Evolutionary conservation across 192 early-diverging fungal species (phyloP).

Genomic region (Dimargaris xerosporica): DNA sequence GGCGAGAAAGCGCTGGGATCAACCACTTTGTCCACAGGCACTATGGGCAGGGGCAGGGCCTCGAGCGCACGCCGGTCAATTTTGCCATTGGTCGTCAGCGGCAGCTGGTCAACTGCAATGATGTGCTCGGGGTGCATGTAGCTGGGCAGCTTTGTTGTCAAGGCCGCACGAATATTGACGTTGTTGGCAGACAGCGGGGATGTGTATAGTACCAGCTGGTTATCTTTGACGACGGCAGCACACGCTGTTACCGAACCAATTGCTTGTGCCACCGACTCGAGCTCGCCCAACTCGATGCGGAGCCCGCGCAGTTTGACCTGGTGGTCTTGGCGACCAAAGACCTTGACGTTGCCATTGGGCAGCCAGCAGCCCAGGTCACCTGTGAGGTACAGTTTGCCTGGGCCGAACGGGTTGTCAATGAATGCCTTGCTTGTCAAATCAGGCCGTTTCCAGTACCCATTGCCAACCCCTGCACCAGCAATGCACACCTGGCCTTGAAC

Average conservation of each 20-base stretch:
- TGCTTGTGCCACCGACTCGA: not conserved
- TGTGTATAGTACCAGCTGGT: not conserved
- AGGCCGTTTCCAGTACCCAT: constrained; percentile 3
- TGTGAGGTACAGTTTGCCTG: not conserved
- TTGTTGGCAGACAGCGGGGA: not conserved
- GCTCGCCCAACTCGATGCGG: constrained; percentile 3
- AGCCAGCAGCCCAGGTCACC: constrained; percentile 9
- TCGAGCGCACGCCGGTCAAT: not conserved
- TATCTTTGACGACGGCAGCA: not conserved
- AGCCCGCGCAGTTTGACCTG: constrained; percentile 6
- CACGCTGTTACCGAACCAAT: not conserved
- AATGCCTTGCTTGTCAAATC: not conserved
- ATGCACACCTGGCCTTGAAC: constrained; percentile 20
- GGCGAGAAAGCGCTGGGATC: too few relatives aligned
- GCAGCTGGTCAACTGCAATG: not conserved
- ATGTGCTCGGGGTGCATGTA: constrained; percentile 3
- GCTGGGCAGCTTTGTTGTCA: not conserved
- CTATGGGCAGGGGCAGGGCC: not conserved
- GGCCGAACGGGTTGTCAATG: not conserved
- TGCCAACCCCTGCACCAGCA: not conserved
- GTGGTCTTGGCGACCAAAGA: not conserved
- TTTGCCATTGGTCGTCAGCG: not conserved
- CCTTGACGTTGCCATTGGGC: not conserved
- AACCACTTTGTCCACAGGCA: too few relatives aligned
- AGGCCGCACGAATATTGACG: not conserved